Conservation (phyloP, 2,329 filamentous ascomycete species). For the Fusarium piperis region DNA sequence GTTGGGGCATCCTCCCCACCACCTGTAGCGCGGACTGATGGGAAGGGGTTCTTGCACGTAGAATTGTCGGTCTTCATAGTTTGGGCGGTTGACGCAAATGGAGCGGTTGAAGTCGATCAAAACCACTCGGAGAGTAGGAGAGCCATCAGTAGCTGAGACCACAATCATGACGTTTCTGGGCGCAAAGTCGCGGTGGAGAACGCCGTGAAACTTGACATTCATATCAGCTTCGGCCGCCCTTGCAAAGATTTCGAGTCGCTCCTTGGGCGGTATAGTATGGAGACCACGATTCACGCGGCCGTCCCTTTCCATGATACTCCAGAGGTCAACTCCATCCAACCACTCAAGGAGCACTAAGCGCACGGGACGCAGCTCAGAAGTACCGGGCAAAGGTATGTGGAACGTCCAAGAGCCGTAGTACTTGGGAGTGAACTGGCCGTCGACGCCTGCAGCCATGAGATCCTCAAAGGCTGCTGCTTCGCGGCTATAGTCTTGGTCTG, state of each 20-base stretch:
- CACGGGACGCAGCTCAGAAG: background rate
- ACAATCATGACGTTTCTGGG: background rate
- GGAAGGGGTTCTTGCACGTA: background rate
- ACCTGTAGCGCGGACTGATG: background rate
- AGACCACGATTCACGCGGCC: background rate
- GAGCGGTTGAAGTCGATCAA: background rate
- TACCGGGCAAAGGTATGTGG: background rate
- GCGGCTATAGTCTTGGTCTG: background rate
- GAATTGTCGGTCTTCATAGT: background rate
- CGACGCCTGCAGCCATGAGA: background rate
- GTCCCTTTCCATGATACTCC: background rate
- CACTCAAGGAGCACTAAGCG: background rate
- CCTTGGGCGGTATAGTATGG: background rate
- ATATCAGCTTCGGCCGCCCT: background rate
- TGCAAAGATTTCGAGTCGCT: background rate
- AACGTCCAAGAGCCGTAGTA: background rate
- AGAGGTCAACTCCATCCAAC: background rate
- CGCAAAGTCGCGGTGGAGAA: background rate
- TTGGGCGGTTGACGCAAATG: background rate
- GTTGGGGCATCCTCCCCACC: background rate
- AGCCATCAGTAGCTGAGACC: no score
- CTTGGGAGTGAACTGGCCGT: background rate
- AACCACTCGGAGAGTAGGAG: no score
- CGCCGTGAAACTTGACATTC: background rate
- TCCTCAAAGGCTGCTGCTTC: background rate